These are phyloP conservation scores for Eucalyptus globulus DNA, from an alignment of 345 rosid species.

Conservation along the genomic window DNA sequence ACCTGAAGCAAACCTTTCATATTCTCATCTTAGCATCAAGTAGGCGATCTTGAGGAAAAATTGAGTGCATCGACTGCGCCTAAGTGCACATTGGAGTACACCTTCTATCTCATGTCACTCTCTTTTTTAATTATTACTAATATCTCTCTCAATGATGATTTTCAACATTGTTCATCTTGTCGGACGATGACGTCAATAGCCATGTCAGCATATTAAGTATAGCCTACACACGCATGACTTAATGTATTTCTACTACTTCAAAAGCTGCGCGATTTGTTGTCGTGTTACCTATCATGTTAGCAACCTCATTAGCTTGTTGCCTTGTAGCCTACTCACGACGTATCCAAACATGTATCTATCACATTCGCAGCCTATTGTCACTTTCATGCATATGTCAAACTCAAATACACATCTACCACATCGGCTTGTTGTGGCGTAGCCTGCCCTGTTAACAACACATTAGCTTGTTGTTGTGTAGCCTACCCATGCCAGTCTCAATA, in stretches of 20 bases:
- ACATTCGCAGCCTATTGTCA: neutral
- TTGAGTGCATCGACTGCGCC: neutral
- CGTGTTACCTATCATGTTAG: neutral
- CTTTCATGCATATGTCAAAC: neutral
- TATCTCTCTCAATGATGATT: neutral
- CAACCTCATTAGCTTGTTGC: neutral
- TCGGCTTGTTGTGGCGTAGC: neutral
- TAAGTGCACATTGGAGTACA: neutral
- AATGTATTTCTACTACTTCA: neutral
- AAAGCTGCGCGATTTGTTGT: neutral
- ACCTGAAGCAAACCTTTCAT: neutral
- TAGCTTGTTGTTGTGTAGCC: neutral
- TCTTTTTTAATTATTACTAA: neutral
- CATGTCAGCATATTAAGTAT: neutral
- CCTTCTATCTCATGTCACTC: neutral
- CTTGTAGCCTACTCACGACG: neutral
- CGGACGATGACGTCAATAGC: neutral
- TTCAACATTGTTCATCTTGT: neutral
- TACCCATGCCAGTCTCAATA: neutral
- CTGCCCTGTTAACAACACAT: neutral
- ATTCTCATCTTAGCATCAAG: too few species aligned
- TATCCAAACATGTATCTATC: neutral
- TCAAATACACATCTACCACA: neutral
- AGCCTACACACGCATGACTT: neutral
- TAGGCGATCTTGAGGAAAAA: neutral